phyloP scores from a whole-genome alignment of 371 early-diverging fungal genomes.

The Parasitella parasitica region DNA sequence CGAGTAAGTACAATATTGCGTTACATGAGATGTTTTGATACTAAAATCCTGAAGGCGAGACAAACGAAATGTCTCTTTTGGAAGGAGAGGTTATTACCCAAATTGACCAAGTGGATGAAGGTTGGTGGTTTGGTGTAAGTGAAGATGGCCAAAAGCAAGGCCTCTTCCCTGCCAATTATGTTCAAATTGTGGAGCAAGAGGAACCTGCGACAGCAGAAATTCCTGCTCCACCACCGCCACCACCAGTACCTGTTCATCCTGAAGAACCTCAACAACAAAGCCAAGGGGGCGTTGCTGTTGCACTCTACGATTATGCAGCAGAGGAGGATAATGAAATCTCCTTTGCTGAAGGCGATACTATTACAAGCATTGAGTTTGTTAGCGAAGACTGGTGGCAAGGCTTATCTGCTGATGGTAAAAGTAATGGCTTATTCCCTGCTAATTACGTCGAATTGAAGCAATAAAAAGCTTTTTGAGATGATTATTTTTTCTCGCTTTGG shows the following conservation, averaged over 20 bases:
- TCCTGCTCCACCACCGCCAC: conserved; percentile 9
- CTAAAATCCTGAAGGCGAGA: conserved; percentile 47
- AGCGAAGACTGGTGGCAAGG: conserved; percentile 96
- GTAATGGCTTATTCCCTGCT: conserved; percentile 77
- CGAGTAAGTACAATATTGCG: conserved; percentile 37
- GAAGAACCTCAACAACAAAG: conserved; percentile 14
- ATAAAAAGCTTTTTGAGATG: too few species aligned
- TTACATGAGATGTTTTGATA: background rate
- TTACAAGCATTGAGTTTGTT: conserved; percentile 78
- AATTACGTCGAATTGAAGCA: conserved; percentile 56
- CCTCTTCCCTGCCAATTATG: conserved; percentile 86
- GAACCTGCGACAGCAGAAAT: background rate
- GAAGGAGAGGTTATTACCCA: conserved; percentile 81
- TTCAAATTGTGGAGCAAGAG: conserved; percentile 58
- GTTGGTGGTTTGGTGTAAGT: conserved; percentile 90
- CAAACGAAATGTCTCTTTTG: conserved; percentile 81
- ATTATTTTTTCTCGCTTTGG: too few species aligned
- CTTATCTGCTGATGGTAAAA: conserved; percentile 49
- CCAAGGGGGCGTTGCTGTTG: conserved; percentile 54
- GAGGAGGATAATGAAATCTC: conserved; percentile 88
- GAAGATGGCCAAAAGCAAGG: conserved; percentile 79
- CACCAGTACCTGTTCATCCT: conserved; percentile 11
- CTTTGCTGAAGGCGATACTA: conserved; percentile 74
- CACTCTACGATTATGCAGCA: conserved; percentile 85
- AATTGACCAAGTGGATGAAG: conserved; percentile 76